Percentiles rank a stretch among this genome's conserved stretches.
Evolutionary conservation across 768 basidiomycete genomes (phyloP).

Genomic region (Mycena olivaceomarginata): DNA sequence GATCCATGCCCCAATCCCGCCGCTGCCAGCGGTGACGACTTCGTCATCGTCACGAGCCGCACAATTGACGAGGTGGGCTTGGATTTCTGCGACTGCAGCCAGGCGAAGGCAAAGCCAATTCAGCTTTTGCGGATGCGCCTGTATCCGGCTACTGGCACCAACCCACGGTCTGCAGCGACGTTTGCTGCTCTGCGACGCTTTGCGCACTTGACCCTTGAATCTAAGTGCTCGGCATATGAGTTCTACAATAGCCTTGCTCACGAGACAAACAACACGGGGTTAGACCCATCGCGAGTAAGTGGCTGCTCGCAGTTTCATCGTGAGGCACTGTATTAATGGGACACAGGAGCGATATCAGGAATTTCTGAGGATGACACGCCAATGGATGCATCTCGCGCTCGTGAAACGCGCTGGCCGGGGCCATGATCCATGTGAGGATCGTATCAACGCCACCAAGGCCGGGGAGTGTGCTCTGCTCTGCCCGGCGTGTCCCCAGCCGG

Average conservation of each 20-base stretch:
- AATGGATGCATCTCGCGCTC: constrained; percentile 43
- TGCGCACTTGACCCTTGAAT: constrained; percentile 24
- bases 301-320: background rate
- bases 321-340: background rate
- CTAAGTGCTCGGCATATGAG: constrained; percentile 40
- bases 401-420: constrained; percentile 17
- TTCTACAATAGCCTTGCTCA: constrained; percentile 33
- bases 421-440: background rate
- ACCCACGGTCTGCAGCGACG: background rate
- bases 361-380: constrained; percentile 41
- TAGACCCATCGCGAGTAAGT: background rate
- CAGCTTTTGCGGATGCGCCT: constrained; percentile 7
- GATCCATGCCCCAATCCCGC: background rate
- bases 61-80: constrained; percentile 6
- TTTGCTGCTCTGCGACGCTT: constrained; percentile 10
- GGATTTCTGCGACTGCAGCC: constrained; percentile 4
- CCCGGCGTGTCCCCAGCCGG: constrained; percentile 1
- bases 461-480: background rate
- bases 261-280: constrained; percentile 38
- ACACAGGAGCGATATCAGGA: constrained; percentile 44
- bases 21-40: background rate
- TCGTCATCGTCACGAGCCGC: background rate
- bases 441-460: background rate
- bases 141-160: constrained; percentile 6
- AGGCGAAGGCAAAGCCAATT: background rate